These are phyloP conservation scores for Crucihimalaya himalaica DNA, from an alignment of 345 rosid genomes.

Conservation along the genomic window DNA sequence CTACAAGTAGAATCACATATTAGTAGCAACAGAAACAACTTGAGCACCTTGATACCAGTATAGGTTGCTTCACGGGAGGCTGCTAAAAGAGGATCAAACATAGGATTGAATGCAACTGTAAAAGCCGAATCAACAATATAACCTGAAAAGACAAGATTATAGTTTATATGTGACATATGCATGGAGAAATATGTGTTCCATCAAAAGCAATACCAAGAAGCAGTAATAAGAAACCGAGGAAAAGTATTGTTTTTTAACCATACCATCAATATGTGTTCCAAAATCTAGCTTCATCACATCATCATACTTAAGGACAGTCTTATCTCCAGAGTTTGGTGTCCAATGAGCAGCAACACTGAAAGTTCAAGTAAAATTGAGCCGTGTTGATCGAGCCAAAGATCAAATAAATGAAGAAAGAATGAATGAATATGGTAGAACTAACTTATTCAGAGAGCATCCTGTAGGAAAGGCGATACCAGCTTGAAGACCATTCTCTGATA, in stretches of 20 bases:
- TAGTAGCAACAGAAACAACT: background rate
- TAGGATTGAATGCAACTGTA: constrained; percentile 91
- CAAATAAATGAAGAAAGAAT: background rate
- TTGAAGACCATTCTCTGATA: constrained; percentile 84
- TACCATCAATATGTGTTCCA: constrained; percentile 92
- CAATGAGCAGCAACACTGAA: constrained; percentile 90
- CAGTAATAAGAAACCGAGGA: no score
- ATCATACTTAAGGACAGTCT: constrained; percentile 90
- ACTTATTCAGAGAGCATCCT: constrained; percentile 88
- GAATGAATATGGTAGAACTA: background rate
- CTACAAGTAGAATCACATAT: no score
- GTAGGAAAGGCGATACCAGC: constrained; percentile 97
- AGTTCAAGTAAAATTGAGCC: constrained; percentile 15
- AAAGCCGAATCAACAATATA: constrained; percentile 80
- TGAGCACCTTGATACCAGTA: constrained; percentile 73
- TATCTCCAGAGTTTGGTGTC: constrained; percentile 93
- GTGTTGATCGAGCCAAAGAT: background rate
- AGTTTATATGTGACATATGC: background rate
- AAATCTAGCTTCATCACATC: constrained; percentile 93
- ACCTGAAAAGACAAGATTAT: constrained; percentile 52
- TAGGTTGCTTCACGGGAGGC: constrained; percentile 91
- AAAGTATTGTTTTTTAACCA: background rate
- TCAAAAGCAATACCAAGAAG: no score
- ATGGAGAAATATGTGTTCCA: background rate
- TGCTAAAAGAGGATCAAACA: constrained; percentile 82